A percentile compares a stretch with the other conserved stretches of the same genome.
Evolutionary conservation across 2,329 filamentous ascomycete genomes (phyloP).

Genomic region (Penicillium sp.): DNA sequence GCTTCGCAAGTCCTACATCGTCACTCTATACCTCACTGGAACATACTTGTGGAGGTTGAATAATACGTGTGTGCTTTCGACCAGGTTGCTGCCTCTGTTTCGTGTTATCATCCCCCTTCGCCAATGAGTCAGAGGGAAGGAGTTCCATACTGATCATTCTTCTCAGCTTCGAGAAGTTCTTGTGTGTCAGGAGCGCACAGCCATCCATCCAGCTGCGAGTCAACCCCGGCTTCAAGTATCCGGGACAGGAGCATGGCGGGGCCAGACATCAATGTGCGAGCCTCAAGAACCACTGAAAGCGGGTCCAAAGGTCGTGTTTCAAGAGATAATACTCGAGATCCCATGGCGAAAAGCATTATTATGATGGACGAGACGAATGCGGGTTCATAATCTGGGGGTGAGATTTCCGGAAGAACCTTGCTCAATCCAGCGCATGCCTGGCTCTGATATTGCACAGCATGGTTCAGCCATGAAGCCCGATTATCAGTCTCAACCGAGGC

Average conservation of each 20-base stretch:
- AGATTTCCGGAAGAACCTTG: slow-evolving; percentile 37
- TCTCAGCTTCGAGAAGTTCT: slow-evolving; percentile 6
- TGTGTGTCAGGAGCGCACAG: slow-evolving; percentile 15
- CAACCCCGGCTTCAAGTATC: slow-evolving; percentile 21
- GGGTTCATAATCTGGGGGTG: slow-evolving; percentile 43
- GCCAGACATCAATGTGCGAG: slow-evolving; percentile 31
- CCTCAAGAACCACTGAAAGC: slow-evolving; percentile 28
- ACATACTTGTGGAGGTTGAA: slow-evolving; percentile 22
- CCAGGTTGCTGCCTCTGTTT: not conserved
- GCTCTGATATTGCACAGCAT: slow-evolving; percentile 38
- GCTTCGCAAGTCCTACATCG: not conserved
- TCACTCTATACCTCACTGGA: not conserved
- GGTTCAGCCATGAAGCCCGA: slow-evolving; percentile 32
- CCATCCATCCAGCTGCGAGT: slow-evolving; percentile 29
- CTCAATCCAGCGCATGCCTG: slow-evolving; percentile 35
- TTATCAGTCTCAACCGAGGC: slow-evolving; percentile 38
- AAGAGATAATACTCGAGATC: slow-evolving; percentile 29
- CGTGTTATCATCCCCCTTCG: not conserved
- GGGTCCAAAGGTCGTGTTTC: slow-evolving; percentile 27
- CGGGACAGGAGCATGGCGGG: slow-evolving; percentile 31
- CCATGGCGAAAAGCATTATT: slow-evolving; percentile 39
- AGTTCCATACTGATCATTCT: slow-evolving; percentile 4
- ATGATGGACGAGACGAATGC: slow-evolving; percentile 43
- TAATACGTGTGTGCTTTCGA: slow-evolving; percentile 7
- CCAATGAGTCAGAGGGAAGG: too few relatives aligned